These are phyloP conservation scores for Geotrichum candidum DNA, from an alignment of 1,139 yeast species.

Conservation along the genomic window DNA sequence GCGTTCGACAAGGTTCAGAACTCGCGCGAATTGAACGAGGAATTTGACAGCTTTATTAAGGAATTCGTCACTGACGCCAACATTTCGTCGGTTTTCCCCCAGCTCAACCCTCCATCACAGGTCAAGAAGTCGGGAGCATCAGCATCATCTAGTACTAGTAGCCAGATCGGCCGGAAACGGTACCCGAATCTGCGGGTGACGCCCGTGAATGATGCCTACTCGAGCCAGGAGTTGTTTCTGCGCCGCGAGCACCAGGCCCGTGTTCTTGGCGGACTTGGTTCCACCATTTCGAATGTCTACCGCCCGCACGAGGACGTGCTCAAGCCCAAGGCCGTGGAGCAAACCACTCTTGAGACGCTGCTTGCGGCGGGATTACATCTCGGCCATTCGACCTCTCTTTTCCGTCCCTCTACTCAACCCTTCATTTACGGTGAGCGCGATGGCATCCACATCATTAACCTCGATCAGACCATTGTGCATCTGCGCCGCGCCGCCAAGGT, in stretches of 20 bases:
- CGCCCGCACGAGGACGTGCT: conserved; percentile 62
- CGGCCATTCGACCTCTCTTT: conserved; percentile 77
- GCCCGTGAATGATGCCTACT: conserved; percentile 46
- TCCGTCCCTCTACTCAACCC: conserved; percentile 84
- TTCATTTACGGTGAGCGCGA: conserved; percentile 82
- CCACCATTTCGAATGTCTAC: conserved; percentile 57
- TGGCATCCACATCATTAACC: conserved; percentile 82
- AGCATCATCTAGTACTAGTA: background rate
- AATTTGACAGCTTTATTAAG: conserved; percentile 28
- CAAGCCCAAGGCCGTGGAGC: conserved; percentile 51
- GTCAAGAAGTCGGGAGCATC: background rate
- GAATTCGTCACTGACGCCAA: conserved; percentile 32
- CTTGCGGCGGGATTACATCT: conserved; percentile 92
- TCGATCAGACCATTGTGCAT: conserved; percentile 70
- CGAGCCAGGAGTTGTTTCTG: conserved; percentile 68
- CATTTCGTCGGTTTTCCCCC: conserved; percentile 22
- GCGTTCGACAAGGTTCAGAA: background rate
- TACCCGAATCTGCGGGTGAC: conserved; percentile 39
- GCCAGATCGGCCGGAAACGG: conserved; percentile 11
- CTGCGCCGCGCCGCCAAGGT: conserved; percentile 77
- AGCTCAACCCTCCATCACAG: conserved; percentile 18
- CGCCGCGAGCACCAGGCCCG: conserved; percentile 60
- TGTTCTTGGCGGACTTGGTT: conserved; percentile 54
- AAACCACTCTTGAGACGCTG: conserved; percentile 59
- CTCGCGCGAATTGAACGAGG: conserved; percentile 14